A percentile compares a stretch with the other conserved stretches of the same genome.
phyloP scores from a whole-genome alignment of 140 eudicot species.

The Stevia rebaudiana region DNA sequence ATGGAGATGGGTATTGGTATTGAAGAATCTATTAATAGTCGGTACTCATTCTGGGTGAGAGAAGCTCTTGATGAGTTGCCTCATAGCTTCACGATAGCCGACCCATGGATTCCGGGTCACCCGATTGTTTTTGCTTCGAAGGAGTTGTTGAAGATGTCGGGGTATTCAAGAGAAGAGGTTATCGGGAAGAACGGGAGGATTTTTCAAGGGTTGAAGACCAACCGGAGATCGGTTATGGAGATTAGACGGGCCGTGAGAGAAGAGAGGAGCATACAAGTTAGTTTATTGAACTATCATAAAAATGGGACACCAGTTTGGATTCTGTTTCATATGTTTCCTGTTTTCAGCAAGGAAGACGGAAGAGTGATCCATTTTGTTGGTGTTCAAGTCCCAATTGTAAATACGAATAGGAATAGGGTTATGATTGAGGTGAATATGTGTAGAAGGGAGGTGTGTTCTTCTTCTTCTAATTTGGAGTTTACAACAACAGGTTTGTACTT shows the following conservation, averaged over 20 bases:
- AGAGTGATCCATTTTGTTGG: slow-evolving; percentile 70
- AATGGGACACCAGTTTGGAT: slow-evolving; percentile 85
- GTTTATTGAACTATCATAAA: slow-evolving; percentile 58
- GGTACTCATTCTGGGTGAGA: slow-evolving; percentile 57
- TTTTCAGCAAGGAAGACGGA: slow-evolving; percentile 71
- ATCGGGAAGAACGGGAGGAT: slow-evolving; percentile 72
- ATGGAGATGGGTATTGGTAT: slow-evolving; percentile 41
- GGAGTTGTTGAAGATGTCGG: slow-evolving; percentile 68
- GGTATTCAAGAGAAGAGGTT: slow-evolving; percentile 68
- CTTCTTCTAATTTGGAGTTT: slow-evolving; percentile 32
- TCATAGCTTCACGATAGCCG: slow-evolving; percentile 69
- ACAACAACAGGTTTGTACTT: slow-evolving; percentile 44
- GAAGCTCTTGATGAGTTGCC: slow-evolving; percentile 74
- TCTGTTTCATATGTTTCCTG: slow-evolving; percentile 82
- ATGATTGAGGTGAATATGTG: slow-evolving; percentile 30
- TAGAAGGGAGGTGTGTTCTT: slow-evolving; percentile 74
- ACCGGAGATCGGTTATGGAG: slow-evolving; percentile 69
- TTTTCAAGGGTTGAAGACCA: slow-evolving; percentile 64
- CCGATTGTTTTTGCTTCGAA: slow-evolving; percentile 78
- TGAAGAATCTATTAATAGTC: slow-evolving; percentile 47
- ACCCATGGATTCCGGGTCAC: slow-evolving; percentile 75
- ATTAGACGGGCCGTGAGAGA: slow-evolving; percentile 76
- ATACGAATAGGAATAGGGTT: slow-evolving; percentile 41
- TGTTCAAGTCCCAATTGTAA: slow-evolving; percentile 71
- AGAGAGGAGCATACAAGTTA: slow-evolving; percentile 52